Conservation (phyloP, 1,284 basidiomycete species). For the Tetrapyrgos nigripes region DNA sequence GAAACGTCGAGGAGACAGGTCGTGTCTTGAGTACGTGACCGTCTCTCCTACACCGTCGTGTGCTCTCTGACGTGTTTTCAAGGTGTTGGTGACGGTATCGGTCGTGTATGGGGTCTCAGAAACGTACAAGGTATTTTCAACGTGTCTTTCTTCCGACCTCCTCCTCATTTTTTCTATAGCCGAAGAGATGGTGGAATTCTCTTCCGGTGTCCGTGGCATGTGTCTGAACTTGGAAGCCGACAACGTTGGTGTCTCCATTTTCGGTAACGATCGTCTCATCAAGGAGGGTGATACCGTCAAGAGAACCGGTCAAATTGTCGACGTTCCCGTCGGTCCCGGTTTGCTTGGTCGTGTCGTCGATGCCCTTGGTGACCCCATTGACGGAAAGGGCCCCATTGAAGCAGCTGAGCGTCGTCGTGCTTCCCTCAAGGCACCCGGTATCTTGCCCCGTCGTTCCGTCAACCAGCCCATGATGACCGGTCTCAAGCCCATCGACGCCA, state of each 20-base stretch:
- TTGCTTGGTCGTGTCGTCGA: slow-evolving; percentile 99
- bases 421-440: slow-evolving; percentile 98
- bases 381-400: slow-evolving; percentile 98
- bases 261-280: slow-evolving; percentile 99
- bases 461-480: slow-evolving; percentile 99
- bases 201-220: slow-evolving; percentile 98
- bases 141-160: slow-evolving; percentile 3
- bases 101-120: slow-evolving; percentile 94
- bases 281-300: slow-evolving; percentile 99
- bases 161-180: slow-evolving; percentile 49
- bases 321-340: slow-evolving; percentile 96
- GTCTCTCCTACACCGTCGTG: slow-evolving; percentile 21
- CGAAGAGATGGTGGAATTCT: slow-evolving; percentile 99
- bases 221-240: slow-evolving; percentile 99
- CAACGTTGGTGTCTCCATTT: slow-evolving; percentile 99
- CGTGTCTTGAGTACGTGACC: slow-evolving; percentile 89
- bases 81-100: slow-evolving; percentile 99
- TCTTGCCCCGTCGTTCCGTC: slow-evolving; percentile 98
- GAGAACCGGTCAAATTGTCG: slow-evolving; percentile 99
- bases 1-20: slow-evolving; percentile 98
- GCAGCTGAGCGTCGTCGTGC: slow-evolving; percentile 94
- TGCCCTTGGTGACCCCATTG: slow-evolving; percentile 99
- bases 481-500: slow-evolving; percentile 99
- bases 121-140: slow-evolving; percentile 82
- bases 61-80: slow-evolving; percentile 21